Evolutionary conservation across 139 green algal genomes (phyloP).

Genomic region (Marvania coccoides): DNA sequence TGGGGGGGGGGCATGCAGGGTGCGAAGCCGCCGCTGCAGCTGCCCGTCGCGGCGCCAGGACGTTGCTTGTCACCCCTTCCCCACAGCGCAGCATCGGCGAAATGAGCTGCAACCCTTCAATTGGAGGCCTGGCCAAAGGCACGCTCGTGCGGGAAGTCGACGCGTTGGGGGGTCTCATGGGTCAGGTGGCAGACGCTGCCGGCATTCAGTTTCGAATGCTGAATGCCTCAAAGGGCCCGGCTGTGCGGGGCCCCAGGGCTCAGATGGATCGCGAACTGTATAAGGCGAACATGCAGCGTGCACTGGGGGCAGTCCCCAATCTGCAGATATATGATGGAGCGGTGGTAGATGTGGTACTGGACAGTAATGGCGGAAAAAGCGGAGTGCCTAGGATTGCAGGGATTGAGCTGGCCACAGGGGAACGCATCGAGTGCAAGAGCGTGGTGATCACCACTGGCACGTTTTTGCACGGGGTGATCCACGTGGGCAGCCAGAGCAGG

Average conservation of each 20-base stretch:
- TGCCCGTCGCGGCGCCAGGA: slow-evolving; percentile 30
- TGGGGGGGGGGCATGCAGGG: slow-evolving; percentile 34
- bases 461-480: slow-evolving; percentile 43
- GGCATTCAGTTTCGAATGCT: slow-evolving; percentile 59
- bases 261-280: slow-evolving; percentile 59
- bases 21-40: slow-evolving; percentile 48
- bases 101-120: slow-evolving; percentile 59
- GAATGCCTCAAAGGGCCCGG: slow-evolving; percentile 46
- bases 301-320: not conserved
- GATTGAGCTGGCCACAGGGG: slow-evolving; percentile 26
- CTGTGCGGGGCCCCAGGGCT: slow-evolving; percentile 42
- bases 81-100: slow-evolving; percentile 36
- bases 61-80: slow-evolving; percentile 38
- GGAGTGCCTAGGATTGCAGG: slow-evolving; percentile 6
- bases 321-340: slow-evolving; percentile 39
- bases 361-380: not conserved
- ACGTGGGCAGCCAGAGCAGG: slow-evolving; percentile 36
- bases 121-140: slow-evolving; percentile 54
- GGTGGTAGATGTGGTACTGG: slow-evolving; percentile 38
- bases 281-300: slow-evolving; percentile 35
- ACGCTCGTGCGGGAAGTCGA: slow-evolving; percentile 53
- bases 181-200: slow-evolving; percentile 31
- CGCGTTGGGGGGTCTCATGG: slow-evolving; percentile 52
- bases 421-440: slow-evolving; percentile 13
- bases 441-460: slow-evolving; percentile 53